A percentile compares a stretch with the other conserved stretches of the same genome.
These are phyloP conservation scores for Gaertneriomyces sp. DNA, from an alignment of 192 early-diverging fungal genomes.

Conservation along the genomic window DNA sequence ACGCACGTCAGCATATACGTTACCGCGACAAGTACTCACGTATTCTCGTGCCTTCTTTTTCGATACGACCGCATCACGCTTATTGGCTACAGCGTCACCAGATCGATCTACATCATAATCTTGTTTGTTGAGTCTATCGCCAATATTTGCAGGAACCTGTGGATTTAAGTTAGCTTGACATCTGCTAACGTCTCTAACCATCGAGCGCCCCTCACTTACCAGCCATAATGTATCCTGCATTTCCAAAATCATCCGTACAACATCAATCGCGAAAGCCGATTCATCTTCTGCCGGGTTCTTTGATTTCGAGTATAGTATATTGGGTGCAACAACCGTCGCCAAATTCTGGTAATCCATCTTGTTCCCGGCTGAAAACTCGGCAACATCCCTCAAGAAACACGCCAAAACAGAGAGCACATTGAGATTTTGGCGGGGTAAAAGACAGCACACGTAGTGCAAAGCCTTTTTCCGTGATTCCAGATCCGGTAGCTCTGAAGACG, in stretches of 20 bases:
- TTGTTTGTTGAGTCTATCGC: neutral
- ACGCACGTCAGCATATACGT: no score
- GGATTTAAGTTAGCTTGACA: no score
- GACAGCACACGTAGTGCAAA: slow-evolving; percentile 75
- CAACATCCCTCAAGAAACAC: slow-evolving; percentile 83
- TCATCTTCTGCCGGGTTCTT: slow-evolving; percentile 59
- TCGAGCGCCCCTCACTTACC: slow-evolving; percentile 20
- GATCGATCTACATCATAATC: neutral
- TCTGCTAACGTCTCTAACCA: no score
- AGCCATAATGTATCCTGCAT: slow-evolving; percentile 48
- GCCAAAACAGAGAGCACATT: slow-evolving; percentile 90
- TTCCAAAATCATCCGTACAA: slow-evolving; percentile 38
- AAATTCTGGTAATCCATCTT: slow-evolving; percentile 92
- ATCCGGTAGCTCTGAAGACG: slow-evolving; percentile 20
- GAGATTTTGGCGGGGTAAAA: slow-evolving; percentile 86
- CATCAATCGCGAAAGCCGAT: slow-evolving; percentile 38
- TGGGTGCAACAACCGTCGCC: slow-evolving; percentile 92
- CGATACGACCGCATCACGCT: no score
- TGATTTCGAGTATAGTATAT: slow-evolving; percentile 80
- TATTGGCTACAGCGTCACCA: neutral
- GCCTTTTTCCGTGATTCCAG: slow-evolving; percentile 51
- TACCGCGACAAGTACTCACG: no score
- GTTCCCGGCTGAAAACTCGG: slow-evolving; percentile 59
- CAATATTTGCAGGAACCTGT: no score
- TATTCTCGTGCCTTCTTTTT: no score